Evolutionary conservation across 768 basidiomycete genomes (phyloP), one percentile per base, ranked within the genome.

Genomic region (Boletellus sp.): DNA sequence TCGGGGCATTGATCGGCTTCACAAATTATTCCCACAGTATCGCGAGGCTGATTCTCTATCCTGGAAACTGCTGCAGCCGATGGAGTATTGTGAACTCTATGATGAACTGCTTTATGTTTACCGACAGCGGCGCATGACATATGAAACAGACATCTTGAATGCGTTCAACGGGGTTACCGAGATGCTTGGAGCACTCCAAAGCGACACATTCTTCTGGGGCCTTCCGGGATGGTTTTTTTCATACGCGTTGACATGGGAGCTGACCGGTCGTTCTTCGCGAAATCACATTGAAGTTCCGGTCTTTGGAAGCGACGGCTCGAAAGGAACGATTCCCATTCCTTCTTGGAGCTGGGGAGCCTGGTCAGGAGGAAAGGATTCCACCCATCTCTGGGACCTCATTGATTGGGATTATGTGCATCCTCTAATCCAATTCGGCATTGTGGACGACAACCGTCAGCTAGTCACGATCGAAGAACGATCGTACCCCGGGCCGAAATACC

Each of bases 301-400:
- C 4, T 45, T 58, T 13, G 11, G 42, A 10, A 24, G 3, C 15
- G 16, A 58, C 2, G 57, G 56, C 11, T 34, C 46, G 2, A 40
- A 39, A 33, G 9, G 48, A 19, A 45, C 40, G 40, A 23, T 53
- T 1, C 36, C 48, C 1, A 33, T 59, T 3, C 58, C 58, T 31
- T 60, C 58, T 7, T 59, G 58, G 58, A 59, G 58, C 23, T 59
- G 58, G 57, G 51, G 41, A 0, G 51, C 45, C 7, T 52, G 51
- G 46, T 39, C 37, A 24, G 47, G 26, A 20, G 44, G 24, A 11
- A 13, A 33, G 31, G 24, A 45, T 13, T n/a, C 28, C 3, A 4
- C 5, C 3, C 23, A 15, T 6, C 28, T 4, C 2, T 17, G 15
- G 17, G 3, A 16, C 17, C 36, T 49, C 26, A 12, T 10, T 7